Evolutionary conservation across 352 stramenopile species (phyloP).

Genomic region (Phytophthora crassamura): DNA sequence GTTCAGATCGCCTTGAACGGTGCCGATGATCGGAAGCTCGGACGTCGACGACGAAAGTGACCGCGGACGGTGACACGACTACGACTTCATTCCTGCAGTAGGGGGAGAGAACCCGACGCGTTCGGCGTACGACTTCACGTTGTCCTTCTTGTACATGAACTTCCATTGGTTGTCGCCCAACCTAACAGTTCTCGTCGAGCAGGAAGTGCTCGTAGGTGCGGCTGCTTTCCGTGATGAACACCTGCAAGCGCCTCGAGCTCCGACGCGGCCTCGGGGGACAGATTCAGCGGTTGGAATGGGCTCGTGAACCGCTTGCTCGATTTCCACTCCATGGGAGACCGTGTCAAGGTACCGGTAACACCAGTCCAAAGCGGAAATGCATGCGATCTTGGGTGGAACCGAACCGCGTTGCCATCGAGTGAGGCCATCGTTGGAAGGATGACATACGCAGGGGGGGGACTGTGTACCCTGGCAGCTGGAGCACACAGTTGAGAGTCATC

Average conservation of each 20-base stretch:
- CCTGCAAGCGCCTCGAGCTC: slow-evolving; percentile 40
- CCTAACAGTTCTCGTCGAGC: slow-evolving; percentile 16
- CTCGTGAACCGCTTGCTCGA: slow-evolving; percentile 33
- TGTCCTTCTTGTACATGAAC: slow-evolving; percentile 46
- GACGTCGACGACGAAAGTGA: slow-evolving; percentile 22
- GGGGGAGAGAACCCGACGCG: slow-evolving; percentile 9
- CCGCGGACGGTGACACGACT: slow-evolving; percentile 10
- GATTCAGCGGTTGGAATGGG: slow-evolving; percentile 35
- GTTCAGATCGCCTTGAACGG: slow-evolving; percentile 45
- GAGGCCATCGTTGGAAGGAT: slow-evolving; percentile 20
- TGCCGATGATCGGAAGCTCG: slow-evolving; percentile 40
- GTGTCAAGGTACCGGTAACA: not conserved
- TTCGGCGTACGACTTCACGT: slow-evolving; percentile 42
- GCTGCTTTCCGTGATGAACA: slow-evolving; percentile 40
- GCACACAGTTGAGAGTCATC: slow-evolving; percentile 9
- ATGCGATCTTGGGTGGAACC: not conserved
- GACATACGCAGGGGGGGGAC: slow-evolving; percentile 10
- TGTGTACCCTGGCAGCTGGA: slow-evolving; percentile 25
- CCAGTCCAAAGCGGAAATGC: slow-evolving; percentile 18
- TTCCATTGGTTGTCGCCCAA: slow-evolving; percentile 47
- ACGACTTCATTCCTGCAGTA: not conserved
- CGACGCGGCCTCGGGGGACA: slow-evolving; percentile 27
- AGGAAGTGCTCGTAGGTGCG: slow-evolving; percentile 43
- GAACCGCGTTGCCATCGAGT: not conserved
- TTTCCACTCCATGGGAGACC: slow-evolving; percentile 30